phyloP scores from a whole-genome alignment of 75 land plant species.

The Selaginella moellendorffii region DNA sequence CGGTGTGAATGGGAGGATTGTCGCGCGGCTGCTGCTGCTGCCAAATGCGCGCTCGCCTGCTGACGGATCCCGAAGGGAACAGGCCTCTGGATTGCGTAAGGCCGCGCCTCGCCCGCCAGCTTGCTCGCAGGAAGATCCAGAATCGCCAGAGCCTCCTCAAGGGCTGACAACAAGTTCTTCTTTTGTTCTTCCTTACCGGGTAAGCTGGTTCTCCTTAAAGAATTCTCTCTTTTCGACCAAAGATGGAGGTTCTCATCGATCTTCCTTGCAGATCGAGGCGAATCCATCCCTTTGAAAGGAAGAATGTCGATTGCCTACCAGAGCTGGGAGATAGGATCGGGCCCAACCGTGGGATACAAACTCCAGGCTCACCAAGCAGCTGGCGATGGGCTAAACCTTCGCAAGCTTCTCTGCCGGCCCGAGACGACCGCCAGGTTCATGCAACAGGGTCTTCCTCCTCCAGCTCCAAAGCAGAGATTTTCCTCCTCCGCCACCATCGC shows the following conservation, averaged over 20 bases:
- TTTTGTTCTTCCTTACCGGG: no score
- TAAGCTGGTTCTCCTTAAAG: no score
- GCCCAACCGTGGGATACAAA: conserved; percentile 1
- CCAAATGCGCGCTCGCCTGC: not conserved
- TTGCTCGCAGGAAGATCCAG: not conserved
- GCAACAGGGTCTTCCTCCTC: not conserved
- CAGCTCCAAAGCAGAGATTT: not conserved
- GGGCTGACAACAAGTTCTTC: not conserved
- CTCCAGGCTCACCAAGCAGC: not conserved
- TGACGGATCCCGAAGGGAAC: not conserved
- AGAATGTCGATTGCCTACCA: conserved; percentile 1
- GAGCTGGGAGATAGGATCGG: conserved; percentile 4
- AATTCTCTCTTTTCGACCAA: no score
- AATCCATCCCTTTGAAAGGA: not conserved
- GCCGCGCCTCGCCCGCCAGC: not conserved
- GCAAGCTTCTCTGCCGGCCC: no score
- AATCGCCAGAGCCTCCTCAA: not conserved
- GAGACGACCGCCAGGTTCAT: not conserved
- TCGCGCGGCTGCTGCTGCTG: not conserved
- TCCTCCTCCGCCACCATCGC: no score
- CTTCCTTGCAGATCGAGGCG: no score
- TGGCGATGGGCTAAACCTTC: not conserved
- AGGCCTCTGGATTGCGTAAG: not conserved
- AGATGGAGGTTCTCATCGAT: not conserved
- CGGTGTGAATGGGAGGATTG: not conserved